Conservation (phyloP, 2,329 filamentous ascomycete genomes). For the Zymoseptoria brevis region DNA sequence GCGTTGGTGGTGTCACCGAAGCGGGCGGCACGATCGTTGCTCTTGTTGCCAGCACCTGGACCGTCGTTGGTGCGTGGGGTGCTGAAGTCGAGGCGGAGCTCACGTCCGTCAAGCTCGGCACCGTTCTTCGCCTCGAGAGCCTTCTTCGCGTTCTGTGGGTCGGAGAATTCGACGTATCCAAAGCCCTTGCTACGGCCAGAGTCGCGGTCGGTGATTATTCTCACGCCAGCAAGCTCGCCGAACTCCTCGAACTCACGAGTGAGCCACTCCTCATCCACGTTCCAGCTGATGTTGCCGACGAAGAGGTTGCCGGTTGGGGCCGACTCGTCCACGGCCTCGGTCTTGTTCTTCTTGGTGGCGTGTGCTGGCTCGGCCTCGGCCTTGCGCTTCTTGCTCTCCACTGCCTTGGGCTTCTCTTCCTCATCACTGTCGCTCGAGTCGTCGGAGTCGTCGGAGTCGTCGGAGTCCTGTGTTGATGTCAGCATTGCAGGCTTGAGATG, state of each 20-base stretch:
- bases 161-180: conserved; percentile 83
- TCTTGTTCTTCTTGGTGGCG: conserved; percentile 61
- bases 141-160: conserved; percentile 57
- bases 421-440: conserved; percentile 33
- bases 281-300: conserved; percentile 85
- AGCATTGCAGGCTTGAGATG: neutral
- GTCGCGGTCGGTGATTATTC: conserved; percentile 76
- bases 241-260: conserved; percentile 73
- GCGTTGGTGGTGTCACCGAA: conserved; percentile 74
- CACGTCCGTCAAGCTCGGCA: conserved; percentile 63
- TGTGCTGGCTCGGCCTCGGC: conserved; percentile 47
- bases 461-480: conserved; percentile 3
- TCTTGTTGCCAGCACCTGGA: conserved; percentile 32
- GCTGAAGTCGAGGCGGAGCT: conserved; percentile 72
- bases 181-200: conserved; percentile 80
- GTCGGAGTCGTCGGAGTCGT: conserved; percentile 32
- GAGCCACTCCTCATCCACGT: conserved; percentile 75
- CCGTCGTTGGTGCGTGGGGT: conserved; percentile 53
- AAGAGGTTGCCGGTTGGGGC: conserved; percentile 63
- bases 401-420: conserved; percentile 24
- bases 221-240: conserved; percentile 62
- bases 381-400: conserved; percentile 59
- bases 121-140: conserved; percentile 70
- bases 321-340: conserved; percentile 37
- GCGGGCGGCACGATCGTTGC: conserved; percentile 52